Conservation (phyloP, 257 asterid species). For the Orobanche coerulescens region DNA sequence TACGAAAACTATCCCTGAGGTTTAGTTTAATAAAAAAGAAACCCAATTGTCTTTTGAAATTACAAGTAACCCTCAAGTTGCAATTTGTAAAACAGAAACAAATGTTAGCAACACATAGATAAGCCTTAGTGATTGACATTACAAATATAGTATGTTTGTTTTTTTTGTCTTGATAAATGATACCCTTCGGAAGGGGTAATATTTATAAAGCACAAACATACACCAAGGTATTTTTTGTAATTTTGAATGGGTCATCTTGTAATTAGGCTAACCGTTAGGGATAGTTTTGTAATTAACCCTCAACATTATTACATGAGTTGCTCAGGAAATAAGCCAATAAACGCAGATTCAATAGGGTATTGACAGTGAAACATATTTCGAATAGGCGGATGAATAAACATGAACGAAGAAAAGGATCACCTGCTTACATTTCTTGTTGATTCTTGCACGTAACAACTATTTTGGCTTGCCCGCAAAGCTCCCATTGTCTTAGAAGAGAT, state of each 20-base stretch:
- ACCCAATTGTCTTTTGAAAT: not conserved
- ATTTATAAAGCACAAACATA: not conserved
- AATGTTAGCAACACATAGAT: too few relatives aligned
- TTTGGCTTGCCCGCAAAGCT: conserved; percentile 83
- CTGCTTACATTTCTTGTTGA: conserved; percentile 95
- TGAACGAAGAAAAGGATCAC: conserved; percentile 13
- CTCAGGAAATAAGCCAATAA: not conserved
- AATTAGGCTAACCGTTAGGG: not conserved
- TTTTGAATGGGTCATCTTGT: not conserved
- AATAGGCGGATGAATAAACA: not conserved
- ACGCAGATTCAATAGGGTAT: conserved; percentile 1
- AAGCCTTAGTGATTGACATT: too few relatives aligned
- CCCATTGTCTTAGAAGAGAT: conserved; percentile 84
- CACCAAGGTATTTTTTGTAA: not conserved
- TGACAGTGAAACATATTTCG: not conserved
- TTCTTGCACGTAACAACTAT: conserved; percentile 94
- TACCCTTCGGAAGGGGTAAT: too few relatives aligned
- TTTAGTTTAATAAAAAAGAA: not conserved
- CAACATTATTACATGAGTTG: not conserved
- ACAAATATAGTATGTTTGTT: too few relatives aligned
- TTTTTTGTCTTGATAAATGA: too few relatives aligned
- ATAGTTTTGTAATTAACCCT: not conserved
- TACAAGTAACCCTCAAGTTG: not conserved
- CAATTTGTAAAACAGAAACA: too few relatives aligned
- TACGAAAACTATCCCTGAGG: not conserved